A percentile compares a stretch with the other conserved stretches of the same genome.
phyloP scores from a whole-genome alignment of 805 yeast species.

The Scheffersomyces ergatensis region DNA sequence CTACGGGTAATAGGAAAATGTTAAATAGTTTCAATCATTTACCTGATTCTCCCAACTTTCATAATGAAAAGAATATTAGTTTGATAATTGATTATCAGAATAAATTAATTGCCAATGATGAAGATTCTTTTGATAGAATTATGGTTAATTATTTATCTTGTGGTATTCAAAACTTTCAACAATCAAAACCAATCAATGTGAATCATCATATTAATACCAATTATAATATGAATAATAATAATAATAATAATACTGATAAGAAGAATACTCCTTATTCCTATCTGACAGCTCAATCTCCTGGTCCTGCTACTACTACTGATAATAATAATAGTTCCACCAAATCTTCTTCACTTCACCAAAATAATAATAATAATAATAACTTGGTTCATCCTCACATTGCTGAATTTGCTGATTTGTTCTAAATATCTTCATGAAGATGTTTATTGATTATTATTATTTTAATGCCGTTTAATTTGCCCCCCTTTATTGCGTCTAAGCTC shows the following conservation, averaged over 20 bases:
- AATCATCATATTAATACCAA: background rate
- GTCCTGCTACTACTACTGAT: background rate
- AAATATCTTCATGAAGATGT: too few relatives aligned
- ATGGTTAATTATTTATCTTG: constrained; percentile 36
- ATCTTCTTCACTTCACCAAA: background rate
- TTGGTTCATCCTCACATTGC: constrained; percentile 42
- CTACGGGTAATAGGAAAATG: background rate
- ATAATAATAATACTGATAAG: background rate
- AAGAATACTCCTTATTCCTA: background rate
- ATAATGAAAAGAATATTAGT: constrained; percentile 12
- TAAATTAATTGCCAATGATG: constrained; percentile 39
- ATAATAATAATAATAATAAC: constrained; percentile 5
- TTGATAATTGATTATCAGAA: constrained; percentile 36
- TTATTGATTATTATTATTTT: constrained; percentile 1
- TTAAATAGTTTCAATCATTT: constrained; percentile 8
- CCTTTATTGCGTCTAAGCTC: background rate
- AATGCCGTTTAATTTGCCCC: background rate
- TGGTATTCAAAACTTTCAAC: constrained; percentile 21
- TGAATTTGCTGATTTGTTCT: constrained; percentile 44
- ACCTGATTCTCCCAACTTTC: constrained; percentile 1
- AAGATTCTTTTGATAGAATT: constrained; percentile 33
- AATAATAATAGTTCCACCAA: too few relatives aligned
- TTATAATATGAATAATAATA: background rate
- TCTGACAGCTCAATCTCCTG: constrained; percentile 3
- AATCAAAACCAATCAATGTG: background rate